A percentile compares a stretch with the other conserved stretches of the same genome.
Evolutionary conservation across 1,139 yeast species (phyloP).

Genomic region (Blastobotrys aristatus): DNA sequence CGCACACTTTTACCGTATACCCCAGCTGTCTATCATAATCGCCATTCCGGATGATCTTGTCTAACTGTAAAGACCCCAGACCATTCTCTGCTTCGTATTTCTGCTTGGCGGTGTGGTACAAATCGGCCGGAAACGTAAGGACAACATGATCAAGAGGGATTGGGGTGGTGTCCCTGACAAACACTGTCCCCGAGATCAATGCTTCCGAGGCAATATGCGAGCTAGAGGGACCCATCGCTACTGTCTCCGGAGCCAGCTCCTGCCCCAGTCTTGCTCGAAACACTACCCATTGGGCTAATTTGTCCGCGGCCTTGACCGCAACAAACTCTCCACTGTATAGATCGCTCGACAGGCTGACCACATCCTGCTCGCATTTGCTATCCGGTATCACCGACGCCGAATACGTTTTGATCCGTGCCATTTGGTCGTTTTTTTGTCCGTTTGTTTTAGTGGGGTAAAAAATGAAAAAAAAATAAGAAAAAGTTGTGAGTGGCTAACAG

Average conservation of each 20-base stretch:
- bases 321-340: constrained; percentile 17
- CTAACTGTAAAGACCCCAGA: background rate
- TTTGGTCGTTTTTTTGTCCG: background rate
- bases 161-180: constrained; percentile 21
- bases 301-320: constrained; percentile 16
- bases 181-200: constrained; percentile 17
- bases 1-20: constrained; percentile 50
- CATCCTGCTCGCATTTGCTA: constrained; percentile 4
- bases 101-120: constrained; percentile 22
- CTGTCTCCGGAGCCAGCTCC: constrained; percentile 20
- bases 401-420: background rate
- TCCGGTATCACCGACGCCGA: constrained; percentile 1
- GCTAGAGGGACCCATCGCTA: constrained; percentile 16
- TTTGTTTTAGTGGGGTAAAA: background rate
- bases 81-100: constrained; percentile 11
- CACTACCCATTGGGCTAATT: constrained; percentile 19
- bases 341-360: constrained; percentile 15
- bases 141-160: constrained; percentile 23
- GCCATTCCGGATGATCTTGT: constrained; percentile 31
- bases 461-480: background rate
- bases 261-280: constrained; percentile 18
- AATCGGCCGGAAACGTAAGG: constrained; percentile 22
- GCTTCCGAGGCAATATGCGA: constrained; percentile 11
- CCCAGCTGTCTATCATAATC: constrained; percentile 23
- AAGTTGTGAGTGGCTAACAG: background rate